Conservation (phyloP, 2,329 filamentous ascomycete genomes). For the Epichloe uncinata region DNA sequence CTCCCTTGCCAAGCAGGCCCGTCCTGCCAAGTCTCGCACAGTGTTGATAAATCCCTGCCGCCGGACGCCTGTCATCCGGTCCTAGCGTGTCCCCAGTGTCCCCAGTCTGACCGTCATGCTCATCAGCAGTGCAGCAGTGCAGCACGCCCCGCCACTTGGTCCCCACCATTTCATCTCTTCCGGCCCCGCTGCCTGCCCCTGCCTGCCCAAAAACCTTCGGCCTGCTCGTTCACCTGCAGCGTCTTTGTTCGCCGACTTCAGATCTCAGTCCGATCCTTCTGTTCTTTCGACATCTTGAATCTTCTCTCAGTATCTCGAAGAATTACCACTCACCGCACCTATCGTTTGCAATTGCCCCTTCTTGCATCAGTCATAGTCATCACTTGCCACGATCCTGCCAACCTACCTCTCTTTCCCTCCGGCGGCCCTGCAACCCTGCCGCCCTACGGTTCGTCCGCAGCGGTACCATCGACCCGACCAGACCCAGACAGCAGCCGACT, state of each 20-base stretch:
- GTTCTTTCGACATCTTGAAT: not conserved
- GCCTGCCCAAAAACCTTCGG: constrained; percentile 1
- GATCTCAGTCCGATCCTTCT: not conserved
- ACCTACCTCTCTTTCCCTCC: not conserved
- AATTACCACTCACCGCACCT: too few relatives aligned
- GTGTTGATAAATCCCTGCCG: too few relatives aligned
- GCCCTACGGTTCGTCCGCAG: not conserved
- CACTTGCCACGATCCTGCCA: not conserved
- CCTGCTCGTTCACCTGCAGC: not conserved
- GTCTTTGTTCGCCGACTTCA: not conserved
- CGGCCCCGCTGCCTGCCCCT: not conserved
- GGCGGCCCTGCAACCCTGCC: not conserved
- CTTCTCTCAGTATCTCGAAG: not conserved
- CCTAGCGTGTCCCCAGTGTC: too few relatives aligned
- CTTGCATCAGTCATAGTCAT: not conserved
- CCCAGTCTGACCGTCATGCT: too few relatives aligned
- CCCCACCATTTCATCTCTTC: too few relatives aligned
- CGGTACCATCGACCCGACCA: not conserved
- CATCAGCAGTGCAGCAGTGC: too few relatives aligned
- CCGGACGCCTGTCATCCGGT: too few relatives aligned
- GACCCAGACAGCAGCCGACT: not conserved
- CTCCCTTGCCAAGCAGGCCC: too few relatives aligned
- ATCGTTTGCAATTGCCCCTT: not conserved
- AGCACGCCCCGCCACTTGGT: too few relatives aligned
- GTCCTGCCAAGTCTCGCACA: too few relatives aligned